Base-by-base conservation (phyloP, 768 basidiomycete genomes). In the Russula compacta region DNA sequence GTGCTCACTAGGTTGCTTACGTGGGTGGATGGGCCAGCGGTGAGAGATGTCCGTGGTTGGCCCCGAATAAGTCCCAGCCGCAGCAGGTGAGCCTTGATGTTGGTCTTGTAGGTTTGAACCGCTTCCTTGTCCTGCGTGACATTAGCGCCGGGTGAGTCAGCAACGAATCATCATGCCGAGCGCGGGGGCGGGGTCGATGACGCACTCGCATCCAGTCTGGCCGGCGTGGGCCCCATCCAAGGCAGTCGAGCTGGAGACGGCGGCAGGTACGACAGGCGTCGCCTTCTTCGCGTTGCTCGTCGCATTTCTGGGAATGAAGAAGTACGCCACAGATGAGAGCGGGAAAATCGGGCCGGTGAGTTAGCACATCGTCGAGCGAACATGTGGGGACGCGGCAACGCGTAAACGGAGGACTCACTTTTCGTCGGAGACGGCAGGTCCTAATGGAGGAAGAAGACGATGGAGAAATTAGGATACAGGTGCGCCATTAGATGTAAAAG, bases 121-220 rank as follows among this genome's bases (percentile, higher is more conserved):
- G 82, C 82, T 64, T 85, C 83, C 73, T 92, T 92, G 71, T 92
- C 89, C 89, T 92, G 71, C 32, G 17, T 44, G 2, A 59, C 71
- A 58, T 71, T 62, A 58, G 60, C 35, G 64, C 57, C 52, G 43
- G 10, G 39, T 63, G 57, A 58, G 57, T 63, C 61, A 62, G 60
- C 54, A 19, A 53, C 21, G 14, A 49, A 29, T 47, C 46, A 49
- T 38, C 40, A 54, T 42, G 53, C 53, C 52, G 53, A 54, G 59
- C 44, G 60, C 60, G 59, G 56, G 64, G 47, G 53, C 39, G 64
- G 53, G 57, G 65, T 52, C 44, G 38, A 52, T 32, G 21, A 49
- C 81, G 67, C 66, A 92, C 89, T 67, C 88, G 76, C 88, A 92
- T 89, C 89, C 89, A 92, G 59, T 91, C 89, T n/a, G 89, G 90